These are phyloP conservation scores for Colletotrichum sp. DNA, from an alignment of 2,329 filamentous ascomycete species.

Conservation along the genomic window DNA sequence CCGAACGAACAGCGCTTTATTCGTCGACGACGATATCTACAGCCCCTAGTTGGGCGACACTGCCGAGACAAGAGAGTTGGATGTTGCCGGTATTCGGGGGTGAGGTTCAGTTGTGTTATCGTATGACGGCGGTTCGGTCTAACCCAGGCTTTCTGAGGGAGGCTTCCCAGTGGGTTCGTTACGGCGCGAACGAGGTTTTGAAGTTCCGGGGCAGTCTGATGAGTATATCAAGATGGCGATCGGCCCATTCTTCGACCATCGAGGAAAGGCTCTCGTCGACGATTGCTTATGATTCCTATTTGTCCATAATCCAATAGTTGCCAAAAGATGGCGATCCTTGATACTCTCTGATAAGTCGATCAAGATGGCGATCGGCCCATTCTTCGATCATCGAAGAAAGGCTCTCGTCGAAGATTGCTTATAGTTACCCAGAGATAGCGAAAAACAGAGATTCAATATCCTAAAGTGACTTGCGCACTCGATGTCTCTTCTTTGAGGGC, in stretches of 20 bases:
- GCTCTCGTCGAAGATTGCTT: too few species aligned
- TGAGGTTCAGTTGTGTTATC: neutral
- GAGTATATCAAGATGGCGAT: neutral
- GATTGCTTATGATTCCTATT: neutral
- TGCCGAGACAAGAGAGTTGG: neutral
- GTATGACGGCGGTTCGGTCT: neutral
- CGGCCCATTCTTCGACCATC: neutral
- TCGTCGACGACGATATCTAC: neutral
- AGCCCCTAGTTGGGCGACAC: neutral
- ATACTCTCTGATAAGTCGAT: too few species aligned
- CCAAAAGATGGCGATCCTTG: too few species aligned
- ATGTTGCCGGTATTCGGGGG: neutral
- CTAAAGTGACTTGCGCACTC: neutral
- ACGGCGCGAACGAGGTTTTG: neutral
- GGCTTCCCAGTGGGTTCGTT: neutral
- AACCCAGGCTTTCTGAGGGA: neutral
- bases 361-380: too few species aligned
- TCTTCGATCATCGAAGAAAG: too few species aligned
- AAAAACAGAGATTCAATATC: neutral
- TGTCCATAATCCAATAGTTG: neutral
- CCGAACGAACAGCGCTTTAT: neutral
- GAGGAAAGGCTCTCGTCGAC: neutral
- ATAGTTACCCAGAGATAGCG: neutral
- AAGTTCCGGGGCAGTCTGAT: neutral
- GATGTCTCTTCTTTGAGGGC: neutral